Base-by-base conservation (phyloP, 495 filamentous ascomycete species). In the Xylaria nigripes region DNA sequence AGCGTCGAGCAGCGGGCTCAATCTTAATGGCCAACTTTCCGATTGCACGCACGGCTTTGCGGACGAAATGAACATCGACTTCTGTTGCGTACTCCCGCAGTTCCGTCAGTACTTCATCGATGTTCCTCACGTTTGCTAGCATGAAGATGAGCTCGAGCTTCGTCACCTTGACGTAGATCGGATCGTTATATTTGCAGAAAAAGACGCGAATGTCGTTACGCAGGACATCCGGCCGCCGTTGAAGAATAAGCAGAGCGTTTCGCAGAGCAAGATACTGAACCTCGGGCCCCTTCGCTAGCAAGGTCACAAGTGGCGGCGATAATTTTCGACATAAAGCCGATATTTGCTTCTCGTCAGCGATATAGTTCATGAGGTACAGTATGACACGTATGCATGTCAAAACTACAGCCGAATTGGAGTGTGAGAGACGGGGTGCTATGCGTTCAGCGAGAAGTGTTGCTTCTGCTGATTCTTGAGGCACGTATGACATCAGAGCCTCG, bases 111-210 rank as follows among this genome's bases (percentile, higher is more conserved):
- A 99, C 94, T 61, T 97, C 88, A 29, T 88, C 84, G 57, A 99
- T 97, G 68, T 99, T 99, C 57, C 87, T 87, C 68, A 96, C 90
- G 21, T 84, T 95, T 12, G 93, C 94, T 48, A 99, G 79, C 93
- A 97, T 99, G 73, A 97, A 97, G 63, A 99, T 97, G 54, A 99
- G 77, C 68, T 99, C 93, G 47, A 99, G 79, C 70, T 99, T 99
- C 12, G 94, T 97, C 59, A 99, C 93, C 70, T 99, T 99, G 73
- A 99, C 93, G 63, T 99, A 99, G 51, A 97, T 97, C 0, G 94
- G 93, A 63, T 99, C 93, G 61, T 99, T 99, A 74, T 99, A 99
- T 78, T 99, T 99, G 80, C 93, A 99, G 71, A 98, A 98, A 72
- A 99, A 99, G 43, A 97, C 92, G 10, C 93, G 81, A 53, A 99